Percentiles rank a stretch among this genome's conserved stretches.
Evolutionary conservation across 2,329 filamentous ascomycete genomes (phyloP).

Genomic region (Neoarthrinium moseri): DNA sequence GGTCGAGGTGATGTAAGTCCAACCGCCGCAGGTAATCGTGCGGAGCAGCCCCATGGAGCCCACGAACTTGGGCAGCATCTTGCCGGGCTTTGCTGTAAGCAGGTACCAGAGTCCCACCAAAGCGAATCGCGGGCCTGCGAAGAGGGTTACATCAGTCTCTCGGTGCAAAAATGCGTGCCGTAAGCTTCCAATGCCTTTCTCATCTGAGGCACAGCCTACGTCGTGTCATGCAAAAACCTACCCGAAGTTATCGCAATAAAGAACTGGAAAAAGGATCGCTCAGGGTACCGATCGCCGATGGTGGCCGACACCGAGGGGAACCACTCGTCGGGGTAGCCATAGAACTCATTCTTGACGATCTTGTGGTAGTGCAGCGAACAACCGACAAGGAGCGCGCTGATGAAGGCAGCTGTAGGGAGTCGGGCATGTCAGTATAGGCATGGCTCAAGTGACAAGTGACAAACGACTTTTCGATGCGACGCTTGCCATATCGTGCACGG

Average conservation of each 20-base stretch:
- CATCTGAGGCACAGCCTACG: neutral
- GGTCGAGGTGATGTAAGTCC: constrained; percentile 98
- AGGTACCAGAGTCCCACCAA: constrained; percentile 92
- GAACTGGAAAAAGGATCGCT: constrained; percentile 94
- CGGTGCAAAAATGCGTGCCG: neutral
- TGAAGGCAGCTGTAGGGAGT: constrained; percentile 65
- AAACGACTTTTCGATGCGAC: neutral
- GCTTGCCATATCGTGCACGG: constrained; percentile 1
- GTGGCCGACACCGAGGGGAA: constrained; percentile 91
- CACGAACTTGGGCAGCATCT: constrained; percentile 77
- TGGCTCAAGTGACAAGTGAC: neutral
- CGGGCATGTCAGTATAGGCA: neutral
- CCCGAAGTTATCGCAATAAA: constrained; percentile 96
- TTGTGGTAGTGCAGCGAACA: constrained; percentile 86
- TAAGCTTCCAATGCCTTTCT: neutral
- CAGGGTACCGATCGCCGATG: constrained; percentile 95
- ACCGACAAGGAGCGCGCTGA: constrained; percentile 82
- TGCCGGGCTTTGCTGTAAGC: constrained; percentile 74
- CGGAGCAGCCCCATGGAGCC: constrained; percentile 79
- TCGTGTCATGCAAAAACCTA: constrained; percentile 32
- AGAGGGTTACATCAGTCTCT: constrained; percentile 11
- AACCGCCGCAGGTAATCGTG: constrained; percentile 91
- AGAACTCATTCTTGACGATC: constrained; percentile 96
- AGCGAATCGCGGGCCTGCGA: constrained; percentile 78
- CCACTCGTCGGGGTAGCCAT: constrained; percentile 93